phyloP scores from a whole-genome alignment of 2,329 filamentous ascomycete genomes.

The Pseudopithomyces maydicus region DNA sequence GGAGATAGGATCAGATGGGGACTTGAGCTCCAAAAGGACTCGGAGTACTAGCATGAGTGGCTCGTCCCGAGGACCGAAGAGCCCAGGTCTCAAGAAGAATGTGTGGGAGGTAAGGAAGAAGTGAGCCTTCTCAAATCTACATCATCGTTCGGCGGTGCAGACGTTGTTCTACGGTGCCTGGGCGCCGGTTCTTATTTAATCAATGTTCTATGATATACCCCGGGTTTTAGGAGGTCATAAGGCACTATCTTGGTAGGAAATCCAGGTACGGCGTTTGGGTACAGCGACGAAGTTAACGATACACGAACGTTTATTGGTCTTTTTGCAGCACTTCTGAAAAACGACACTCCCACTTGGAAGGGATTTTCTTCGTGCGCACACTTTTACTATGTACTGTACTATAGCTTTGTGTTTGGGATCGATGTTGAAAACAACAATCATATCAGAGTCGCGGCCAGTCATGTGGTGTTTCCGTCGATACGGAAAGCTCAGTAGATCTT shows the following conservation, averaged over 20 bases:
- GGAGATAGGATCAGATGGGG: constrained; percentile 5
- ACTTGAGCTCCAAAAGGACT: neutral
- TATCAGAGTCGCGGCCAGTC: no score
- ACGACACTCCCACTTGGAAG: neutral
- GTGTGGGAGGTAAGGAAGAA: constrained; percentile 35
- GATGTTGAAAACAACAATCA: neutral
- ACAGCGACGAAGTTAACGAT: neutral
- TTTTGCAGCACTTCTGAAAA: neutral
- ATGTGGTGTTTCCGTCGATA: no score
- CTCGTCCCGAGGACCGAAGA: constrained; percentile 2
- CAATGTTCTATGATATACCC: neutral
- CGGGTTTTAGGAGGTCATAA: neutral
- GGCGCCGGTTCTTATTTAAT: no score
- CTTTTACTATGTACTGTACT: neutral
- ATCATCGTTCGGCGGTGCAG: neutral
- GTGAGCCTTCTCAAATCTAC: neutral
- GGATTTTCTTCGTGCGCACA: neutral
- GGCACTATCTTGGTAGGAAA: neutral
- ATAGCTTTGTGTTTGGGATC: neutral
- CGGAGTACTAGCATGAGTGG: constrained; percentile 1
- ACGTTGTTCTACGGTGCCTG: neutral
- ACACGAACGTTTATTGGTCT: neutral
- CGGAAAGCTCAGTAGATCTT: no score
- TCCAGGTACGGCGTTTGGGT: neutral
- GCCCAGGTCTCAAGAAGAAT: constrained; percentile 34